Evolutionary conservation across 768 basidiomycete species (phyloP).

Genomic region (Boletus reticulatus): DNA sequence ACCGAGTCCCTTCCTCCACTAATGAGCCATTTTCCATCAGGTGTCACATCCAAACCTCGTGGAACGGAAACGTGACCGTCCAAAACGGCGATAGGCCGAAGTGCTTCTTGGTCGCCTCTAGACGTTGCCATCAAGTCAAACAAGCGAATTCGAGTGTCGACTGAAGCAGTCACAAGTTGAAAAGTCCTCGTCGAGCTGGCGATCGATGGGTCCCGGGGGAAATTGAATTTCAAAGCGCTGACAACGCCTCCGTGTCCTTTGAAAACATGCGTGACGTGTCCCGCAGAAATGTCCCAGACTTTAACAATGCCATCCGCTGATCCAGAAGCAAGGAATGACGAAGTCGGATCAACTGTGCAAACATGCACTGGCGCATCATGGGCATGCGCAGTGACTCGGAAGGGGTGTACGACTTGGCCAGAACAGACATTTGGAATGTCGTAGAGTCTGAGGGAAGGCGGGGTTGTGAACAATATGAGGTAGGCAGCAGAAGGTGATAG

Average conservation of each 20-base stretch:
- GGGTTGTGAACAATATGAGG: constrained; percentile 78
- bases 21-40: constrained; percentile 86
- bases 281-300: constrained; percentile 89
- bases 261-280: constrained; percentile 91
- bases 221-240: constrained; percentile 85
- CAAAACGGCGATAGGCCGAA: constrained; percentile 74
- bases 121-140: constrained; percentile 79
- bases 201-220: constrained; percentile 58
- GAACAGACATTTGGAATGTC: constrained; percentile 58
- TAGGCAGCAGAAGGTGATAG: constrained; percentile 73
- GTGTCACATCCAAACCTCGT: constrained; percentile 80
- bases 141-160: constrained; percentile 89
- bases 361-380: constrained; percentile 95
- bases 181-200: constrained; percentile 51
- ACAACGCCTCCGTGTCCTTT: constrained; percentile 98
- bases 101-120: constrained; percentile 51
- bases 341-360: constrained; percentile 79
- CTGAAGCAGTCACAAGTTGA: constrained; percentile 86
- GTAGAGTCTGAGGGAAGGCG: constrained; percentile 80
- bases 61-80: constrained; percentile 97
- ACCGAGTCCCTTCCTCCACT: constrained; percentile 94
- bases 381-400: constrained; percentile 75
- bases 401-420: constrained; percentile 58
- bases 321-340: constrained; percentile 90
- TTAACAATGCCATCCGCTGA: constrained; percentile 96